Evolutionary conservation across 2,329 filamentous ascomycete genomes (phyloP).

Genomic region (Dryadomyces quercivorus): DNA sequence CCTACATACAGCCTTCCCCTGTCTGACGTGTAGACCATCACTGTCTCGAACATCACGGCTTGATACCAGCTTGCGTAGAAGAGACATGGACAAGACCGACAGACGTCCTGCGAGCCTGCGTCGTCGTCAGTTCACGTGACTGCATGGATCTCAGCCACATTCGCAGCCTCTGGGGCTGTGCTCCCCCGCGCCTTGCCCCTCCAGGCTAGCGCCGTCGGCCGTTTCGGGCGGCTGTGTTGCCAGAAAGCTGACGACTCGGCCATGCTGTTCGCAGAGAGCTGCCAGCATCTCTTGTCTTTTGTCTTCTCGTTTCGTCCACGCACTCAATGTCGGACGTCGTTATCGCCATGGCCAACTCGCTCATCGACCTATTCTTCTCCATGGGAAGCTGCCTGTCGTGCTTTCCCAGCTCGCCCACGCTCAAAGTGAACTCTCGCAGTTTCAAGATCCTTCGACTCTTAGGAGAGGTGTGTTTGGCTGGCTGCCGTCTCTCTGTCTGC

Average conservation of each 20-base stretch:
- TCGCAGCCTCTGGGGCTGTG: too few species aligned
- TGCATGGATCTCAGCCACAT: too few species aligned
- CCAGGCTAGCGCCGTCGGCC: neutral
- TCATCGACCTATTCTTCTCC: constrained; percentile 82
- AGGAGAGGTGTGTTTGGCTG: constrained; percentile 56
- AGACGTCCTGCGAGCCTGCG: too few species aligned
- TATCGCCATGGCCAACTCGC: constrained; percentile 59
- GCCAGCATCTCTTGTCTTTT: neutral
- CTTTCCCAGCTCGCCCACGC: constrained; percentile 84
- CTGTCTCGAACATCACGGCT: too few species aligned
- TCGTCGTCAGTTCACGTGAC: too few species aligned
- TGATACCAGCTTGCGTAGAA: too few species aligned
- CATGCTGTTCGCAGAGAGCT: neutral
- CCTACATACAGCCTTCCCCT: too few species aligned
- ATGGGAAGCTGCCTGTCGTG: constrained; percentile 92
- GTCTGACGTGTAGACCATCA: too few species aligned
- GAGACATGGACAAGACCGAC: too few species aligned
- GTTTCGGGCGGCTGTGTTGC: constrained; percentile 3
- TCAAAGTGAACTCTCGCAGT: constrained; percentile 88
- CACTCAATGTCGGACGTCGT: constrained; percentile 6
- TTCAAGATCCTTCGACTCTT: constrained; percentile 93
- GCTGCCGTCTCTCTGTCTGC: too few species aligned
- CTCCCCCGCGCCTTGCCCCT: too few species aligned
- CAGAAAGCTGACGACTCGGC: neutral
- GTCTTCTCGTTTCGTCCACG: neutral